Evolutionary conservation across 495 filamentous ascomycete genomes (phyloP), one percentile per base, ranked within the genome.

Genomic region (Penicillium tannophilum): DNA sequence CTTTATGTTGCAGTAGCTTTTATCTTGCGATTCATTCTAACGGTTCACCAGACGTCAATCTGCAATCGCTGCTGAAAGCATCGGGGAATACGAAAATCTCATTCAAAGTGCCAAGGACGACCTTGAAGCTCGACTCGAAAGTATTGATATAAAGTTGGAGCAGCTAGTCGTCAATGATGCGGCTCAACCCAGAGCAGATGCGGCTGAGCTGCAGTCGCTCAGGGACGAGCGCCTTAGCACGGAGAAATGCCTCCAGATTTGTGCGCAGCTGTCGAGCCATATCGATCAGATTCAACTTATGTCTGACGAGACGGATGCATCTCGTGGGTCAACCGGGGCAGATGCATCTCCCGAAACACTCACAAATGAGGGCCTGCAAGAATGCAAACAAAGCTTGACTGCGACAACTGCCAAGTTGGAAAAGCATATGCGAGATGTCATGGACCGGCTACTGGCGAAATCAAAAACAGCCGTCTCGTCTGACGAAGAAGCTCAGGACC

Each of bases 241-340:
- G 36, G 60, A 79, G 62, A 69, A 78, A 55, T 78, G 74, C 59
- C 74, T 80, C 45, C 56, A 69, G 54, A 78, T 80, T 45, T 79
- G 75, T 64, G 56, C 66, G 28, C 58, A 72, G 47, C 54, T 78
- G 33, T 75, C 70, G 10, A 60, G 59, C 16, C 71, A 78, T 35
- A 71, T 79, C 55, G 63, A 67, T 48, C 64, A 73, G 58, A 60
- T 72, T 61, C 65, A 71, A 56, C 61, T 52, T 14, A 47, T 59
- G 43, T 44, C 31, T 31, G 53, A 60, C 11, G 43, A 46, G 45
- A 56, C 47, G 41, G 44, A 46, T 54, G 55, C 62, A 49, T 33
- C 65, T 35, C 30, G 30, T 17, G 30, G 39, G 44, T 19, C 41
- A 61, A 36, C 39, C 26, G 46, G 52, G 33, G 11, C 41, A 28